A percentile compares a stretch with the other conserved stretches of the same genome.
Conservation (phyloP, 345 rosid genomes). For the Brassica nigra region DNA sequence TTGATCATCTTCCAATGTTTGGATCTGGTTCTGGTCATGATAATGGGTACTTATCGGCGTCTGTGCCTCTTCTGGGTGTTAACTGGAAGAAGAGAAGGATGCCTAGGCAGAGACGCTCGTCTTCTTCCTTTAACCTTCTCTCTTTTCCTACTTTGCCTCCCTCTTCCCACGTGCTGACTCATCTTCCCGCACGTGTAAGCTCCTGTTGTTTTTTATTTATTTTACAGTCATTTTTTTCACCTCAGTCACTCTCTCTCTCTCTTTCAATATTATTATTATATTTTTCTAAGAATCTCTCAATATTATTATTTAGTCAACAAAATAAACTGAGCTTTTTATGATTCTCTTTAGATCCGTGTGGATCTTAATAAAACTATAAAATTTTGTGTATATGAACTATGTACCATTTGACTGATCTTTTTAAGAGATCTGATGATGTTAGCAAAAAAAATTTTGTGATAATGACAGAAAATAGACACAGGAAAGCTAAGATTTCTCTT, state of each 20-base stretch:
- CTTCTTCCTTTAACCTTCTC: slow-evolving; percentile 58
- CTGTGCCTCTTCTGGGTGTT: slow-evolving; percentile 57
- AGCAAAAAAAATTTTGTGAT: not conserved
- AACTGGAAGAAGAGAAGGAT: slow-evolving; percentile 82
- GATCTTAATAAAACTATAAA: not conserved
- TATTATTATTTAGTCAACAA: not conserved
- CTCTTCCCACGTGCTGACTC: slow-evolving; percentile 38
- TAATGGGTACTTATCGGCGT: slow-evolving; percentile 44
- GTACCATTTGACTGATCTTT: not conserved
- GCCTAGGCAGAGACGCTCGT: slow-evolving; percentile 82
- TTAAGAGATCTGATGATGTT: slow-evolving; percentile 18
- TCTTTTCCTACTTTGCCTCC: slow-evolving; percentile 42
- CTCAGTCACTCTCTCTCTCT: not conserved
- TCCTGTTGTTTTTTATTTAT: not conserved
- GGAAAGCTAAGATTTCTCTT: slow-evolving; percentile 73
- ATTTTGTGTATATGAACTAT: slow-evolving; percentile 2
- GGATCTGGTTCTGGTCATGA: slow-evolving; percentile 49
- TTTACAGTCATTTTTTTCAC: not conserved
- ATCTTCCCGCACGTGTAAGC: slow-evolving; percentile 76
- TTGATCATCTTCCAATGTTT: slow-evolving; percentile 34
- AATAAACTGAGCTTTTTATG: not conserved
- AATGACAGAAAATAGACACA: slow-evolving; percentile 74
- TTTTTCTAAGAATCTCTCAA: not conserved
- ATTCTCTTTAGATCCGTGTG: slow-evolving; percentile 5
- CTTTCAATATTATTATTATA: not conserved